Conservation (phyloP, 805 yeast species). For the Cyberlindnera lachancei region DNA sequence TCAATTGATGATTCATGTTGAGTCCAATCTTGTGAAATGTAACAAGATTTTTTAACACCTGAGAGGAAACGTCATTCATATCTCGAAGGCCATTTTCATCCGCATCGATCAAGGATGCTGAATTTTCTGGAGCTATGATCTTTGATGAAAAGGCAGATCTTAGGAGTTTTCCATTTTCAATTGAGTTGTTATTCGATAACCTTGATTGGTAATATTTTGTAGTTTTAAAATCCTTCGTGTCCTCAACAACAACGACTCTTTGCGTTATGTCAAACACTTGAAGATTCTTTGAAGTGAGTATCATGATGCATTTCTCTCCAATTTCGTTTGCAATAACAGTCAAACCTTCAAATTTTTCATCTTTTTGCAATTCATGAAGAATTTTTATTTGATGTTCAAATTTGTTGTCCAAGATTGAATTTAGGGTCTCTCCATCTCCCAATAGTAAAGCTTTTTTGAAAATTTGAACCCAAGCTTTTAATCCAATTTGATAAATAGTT, state of each 20-base stretch:
- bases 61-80: constrained; percentile 17
- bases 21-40: constrained; percentile 27
- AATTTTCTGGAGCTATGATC: constrained; percentile 5
- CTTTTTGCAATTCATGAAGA: constrained; percentile 1
- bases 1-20: constrained; percentile 28
- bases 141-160: background rate
- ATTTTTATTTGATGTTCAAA: background rate
- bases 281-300: constrained; percentile 5
- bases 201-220: background rate
- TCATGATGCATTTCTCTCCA: constrained; percentile 2
- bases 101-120: background rate
- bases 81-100: constrained; percentile 14
- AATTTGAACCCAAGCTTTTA: background rate
- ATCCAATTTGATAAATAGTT: constrained; percentile 4
- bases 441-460: background rate
- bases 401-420: background rate
- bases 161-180: constrained; percentile 7
- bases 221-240: background rate
- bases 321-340: constrained; percentile 2
- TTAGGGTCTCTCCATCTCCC: background rate
- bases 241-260: no score
- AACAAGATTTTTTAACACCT: constrained; percentile 9
- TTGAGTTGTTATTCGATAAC: background rate
- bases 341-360: constrained; percentile 8
- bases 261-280: constrained; percentile 3